These are phyloP conservation scores for Paramyrothecium roridum DNA, from an alignment of 2,329 filamentous ascomycete species.

Conservation along the genomic window DNA sequence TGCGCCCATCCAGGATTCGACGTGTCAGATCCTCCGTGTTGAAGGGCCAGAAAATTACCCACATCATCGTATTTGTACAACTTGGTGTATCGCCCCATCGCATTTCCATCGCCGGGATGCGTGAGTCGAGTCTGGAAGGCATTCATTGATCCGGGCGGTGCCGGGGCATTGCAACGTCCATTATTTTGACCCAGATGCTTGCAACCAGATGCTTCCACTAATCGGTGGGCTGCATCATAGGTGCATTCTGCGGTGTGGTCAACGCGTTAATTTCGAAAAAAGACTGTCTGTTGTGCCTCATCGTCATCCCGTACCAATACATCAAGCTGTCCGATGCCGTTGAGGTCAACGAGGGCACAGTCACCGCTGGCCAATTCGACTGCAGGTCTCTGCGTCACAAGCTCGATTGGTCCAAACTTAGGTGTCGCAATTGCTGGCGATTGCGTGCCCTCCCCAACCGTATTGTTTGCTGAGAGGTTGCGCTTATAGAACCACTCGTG, in stretches of 20 bases:
- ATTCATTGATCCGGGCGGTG: background rate
- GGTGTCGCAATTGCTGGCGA: background rate
- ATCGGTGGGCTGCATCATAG: background rate
- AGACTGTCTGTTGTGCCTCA: background rate
- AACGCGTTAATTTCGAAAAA: background rate
- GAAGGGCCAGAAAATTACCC: background rate
- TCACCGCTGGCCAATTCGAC: background rate
- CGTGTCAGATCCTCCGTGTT: background rate
- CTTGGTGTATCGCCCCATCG: background rate
- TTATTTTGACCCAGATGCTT: background rate
- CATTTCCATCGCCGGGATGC: background rate
- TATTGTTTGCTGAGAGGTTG: background rate
- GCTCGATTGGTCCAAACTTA: background rate
- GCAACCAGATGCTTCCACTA: background rate
- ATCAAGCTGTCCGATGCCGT: background rate
- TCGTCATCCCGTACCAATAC: background rate
- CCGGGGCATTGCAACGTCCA: background rate
- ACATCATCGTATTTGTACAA: constrained; percentile 1
- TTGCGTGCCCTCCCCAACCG: background rate
- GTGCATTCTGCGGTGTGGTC: background rate
- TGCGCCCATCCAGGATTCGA: background rate
- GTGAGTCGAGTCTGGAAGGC: background rate
- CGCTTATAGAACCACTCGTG: constrained; percentile 2
- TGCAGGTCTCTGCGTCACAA: background rate
- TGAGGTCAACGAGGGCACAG: background rate